Conservation (phyloP, 495 filamentous ascomycete genomes). For the Astrocystis sublimbata region DNA sequence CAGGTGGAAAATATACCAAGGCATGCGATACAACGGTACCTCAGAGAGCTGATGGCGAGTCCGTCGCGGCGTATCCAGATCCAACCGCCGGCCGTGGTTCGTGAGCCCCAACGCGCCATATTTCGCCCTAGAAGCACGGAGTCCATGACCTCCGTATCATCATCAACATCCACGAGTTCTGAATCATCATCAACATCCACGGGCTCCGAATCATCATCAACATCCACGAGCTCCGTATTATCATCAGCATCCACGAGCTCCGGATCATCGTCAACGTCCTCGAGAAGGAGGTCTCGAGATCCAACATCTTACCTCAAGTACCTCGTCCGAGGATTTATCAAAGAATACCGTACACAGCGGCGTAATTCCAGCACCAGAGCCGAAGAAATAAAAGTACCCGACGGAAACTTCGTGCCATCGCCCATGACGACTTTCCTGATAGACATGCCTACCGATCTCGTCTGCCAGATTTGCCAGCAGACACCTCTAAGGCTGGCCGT, state of each 20-base stretch:
- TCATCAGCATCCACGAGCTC: background rate
- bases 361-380: background rate
- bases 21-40: too few relatives aligned
- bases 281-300: background rate
- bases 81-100: too few relatives aligned
- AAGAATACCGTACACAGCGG: background rate
- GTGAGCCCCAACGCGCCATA: too few relatives aligned
- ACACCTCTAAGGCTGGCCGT: slow-evolving; percentile 10
- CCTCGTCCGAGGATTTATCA: slow-evolving; percentile 5
- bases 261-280: background rate
- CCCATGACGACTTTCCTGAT: slow-evolving; percentile 29
- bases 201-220: too few relatives aligned
- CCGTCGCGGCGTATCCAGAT: too few relatives aligned
- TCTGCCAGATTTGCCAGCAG: slow-evolving; percentile 25
- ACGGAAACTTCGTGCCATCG: slow-evolving; percentile 22
- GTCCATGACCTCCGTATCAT: too few relatives aligned
- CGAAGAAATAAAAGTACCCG: background rate
- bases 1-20: too few relatives aligned
- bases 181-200: too few relatives aligned
- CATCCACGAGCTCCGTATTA: too few relatives aligned
- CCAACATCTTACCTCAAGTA: slow-evolving; percentile 7
- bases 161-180: too few relatives aligned
- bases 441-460: slow-evolving; percentile 20
- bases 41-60: too few relatives aligned
- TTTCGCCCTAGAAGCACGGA: too few relatives aligned